Evolutionary conservation across 495 filamentous ascomycete genomes (phyloP), one percentile per base, ranked within the genome.

Genomic region (Podospora fimiseda): DNA sequence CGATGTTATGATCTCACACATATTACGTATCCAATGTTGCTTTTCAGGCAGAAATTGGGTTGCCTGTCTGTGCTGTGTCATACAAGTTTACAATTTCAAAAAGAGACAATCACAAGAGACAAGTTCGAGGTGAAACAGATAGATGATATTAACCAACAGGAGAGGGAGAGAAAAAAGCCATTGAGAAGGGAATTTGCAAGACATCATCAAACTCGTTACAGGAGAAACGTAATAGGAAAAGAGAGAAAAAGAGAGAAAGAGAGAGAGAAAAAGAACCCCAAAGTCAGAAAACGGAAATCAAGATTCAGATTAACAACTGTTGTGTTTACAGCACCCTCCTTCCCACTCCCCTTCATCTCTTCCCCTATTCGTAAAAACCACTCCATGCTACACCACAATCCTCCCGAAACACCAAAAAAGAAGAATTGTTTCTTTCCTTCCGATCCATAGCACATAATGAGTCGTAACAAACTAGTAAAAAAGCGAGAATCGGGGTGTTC

Each of bases 241-340:
- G 14, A n/a, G 16, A n/a, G 16, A n/a, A 41, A 18, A 41, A 41
- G 39, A n/a, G 42, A 44, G 37, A 44, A 24, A 50, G 22, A 55
- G 37, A 43, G 5, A 40, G 7, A 48, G 21, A 43, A 48, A 11
- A 8, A 21, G 21, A 24, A 24, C 18, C 7, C 23, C 2, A 38
- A 51, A 43, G 20, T 23, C 21, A 43, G 13, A 48, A 43, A 44
- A 52, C 43, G 43, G 43, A 40, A 52, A 57, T 51, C 41, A 39
- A 61, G 46, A 49, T 59, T 50, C 24, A 54, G 48, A 59, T 53
- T 62, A 57, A 48, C 57, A 55, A 49, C 23, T 33, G 27, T 33
- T 43, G 52, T 51, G 48, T 61, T 51, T 48, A 58, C 46, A 61
- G 43, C 49, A 21, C 44, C 33, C 40, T 15, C 24, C 33, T 22